These are phyloP conservation scores for Eragrostis nindensis DNA, from an alignment of 176 grass and related monocot genomes.

Conservation along the genomic window DNA sequence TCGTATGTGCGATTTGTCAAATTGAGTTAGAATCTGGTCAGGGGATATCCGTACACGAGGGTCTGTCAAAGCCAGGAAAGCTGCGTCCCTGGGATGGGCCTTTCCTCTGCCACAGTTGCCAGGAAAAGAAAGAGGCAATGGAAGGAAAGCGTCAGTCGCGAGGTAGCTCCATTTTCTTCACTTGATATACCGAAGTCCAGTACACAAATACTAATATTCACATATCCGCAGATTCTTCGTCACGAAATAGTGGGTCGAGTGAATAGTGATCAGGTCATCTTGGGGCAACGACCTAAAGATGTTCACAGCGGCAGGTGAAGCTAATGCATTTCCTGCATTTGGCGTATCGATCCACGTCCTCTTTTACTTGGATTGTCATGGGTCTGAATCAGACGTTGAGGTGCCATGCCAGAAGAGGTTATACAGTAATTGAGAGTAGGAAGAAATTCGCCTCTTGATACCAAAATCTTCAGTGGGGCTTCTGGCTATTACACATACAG, in stretches of 20 bases:
- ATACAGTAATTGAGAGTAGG: slow-evolving; percentile 5
- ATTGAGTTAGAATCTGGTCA: slow-evolving; percentile 70
- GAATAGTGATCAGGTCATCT: slow-evolving; percentile 36
- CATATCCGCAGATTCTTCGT: slow-evolving; percentile 54
- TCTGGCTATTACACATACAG: slow-evolving; percentile 26
- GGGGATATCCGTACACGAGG: slow-evolving; percentile 81
- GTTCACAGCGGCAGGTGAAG: not conserved
- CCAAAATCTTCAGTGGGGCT: slow-evolving; percentile 2
- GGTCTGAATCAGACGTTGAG: not conserved
- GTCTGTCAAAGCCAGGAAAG: slow-evolving; percentile 56
- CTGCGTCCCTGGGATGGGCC: slow-evolving; percentile 84
- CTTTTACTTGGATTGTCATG: slow-evolving; percentile 11
- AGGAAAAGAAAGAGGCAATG: slow-evolving; percentile 96
- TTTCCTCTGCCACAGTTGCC: slow-evolving; percentile 85
- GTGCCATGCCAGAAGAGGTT: slow-evolving; percentile 11
- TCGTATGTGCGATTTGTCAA: slow-evolving; percentile 94
- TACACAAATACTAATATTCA: slow-evolving; percentile 1
- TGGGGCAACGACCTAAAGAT: slow-evolving; percentile 31
- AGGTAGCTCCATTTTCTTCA: slow-evolving; percentile 43
- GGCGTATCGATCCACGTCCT: not conserved
- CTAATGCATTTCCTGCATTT: slow-evolving; percentile 22
- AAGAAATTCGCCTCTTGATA: not conserved
- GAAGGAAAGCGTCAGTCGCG: slow-evolving; percentile 75
- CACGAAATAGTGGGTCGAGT: slow-evolving; percentile 64
- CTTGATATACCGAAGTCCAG: not conserved